phyloP scores from a whole-genome alignment of 208 protist genomes.

The Kentomonas sorsogonicus region DNA sequence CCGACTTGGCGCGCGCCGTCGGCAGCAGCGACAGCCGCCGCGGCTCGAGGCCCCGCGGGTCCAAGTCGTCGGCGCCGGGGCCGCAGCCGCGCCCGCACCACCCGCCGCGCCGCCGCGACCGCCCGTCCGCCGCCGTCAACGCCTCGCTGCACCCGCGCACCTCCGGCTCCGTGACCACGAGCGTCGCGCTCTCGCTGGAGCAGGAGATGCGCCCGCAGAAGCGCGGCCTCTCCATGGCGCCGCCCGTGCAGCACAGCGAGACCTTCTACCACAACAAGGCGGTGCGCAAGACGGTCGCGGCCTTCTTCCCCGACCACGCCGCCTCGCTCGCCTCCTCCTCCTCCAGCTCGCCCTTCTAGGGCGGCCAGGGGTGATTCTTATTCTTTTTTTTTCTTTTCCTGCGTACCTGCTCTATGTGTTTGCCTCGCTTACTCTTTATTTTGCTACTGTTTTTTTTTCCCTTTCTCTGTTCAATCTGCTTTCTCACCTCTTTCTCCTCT shows the following conservation, averaged over 20 bases:
- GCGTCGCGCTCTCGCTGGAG: slow-evolving; percentile 7
- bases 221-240: neutral
- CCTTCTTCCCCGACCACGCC: slow-evolving; percentile 25
- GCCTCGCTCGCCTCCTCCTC: neutral
- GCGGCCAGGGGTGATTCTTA: slow-evolving; percentile 8
- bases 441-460: no score
- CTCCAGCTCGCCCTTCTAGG: neutral
- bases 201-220: neutral
- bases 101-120: no score
- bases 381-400: slow-evolving; percentile 8
- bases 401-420: neutral
- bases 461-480: no score
- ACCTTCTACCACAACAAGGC: slow-evolving; percentile 22
- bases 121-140: neutral
- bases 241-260: neutral
- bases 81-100: no score
- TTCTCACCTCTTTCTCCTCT: no score
- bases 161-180: slow-evolving; percentile 4
- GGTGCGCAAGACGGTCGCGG: slow-evolving; percentile 26
- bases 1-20: neutral
- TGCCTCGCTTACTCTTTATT: neutral
- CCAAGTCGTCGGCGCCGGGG: neutral
- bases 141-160: slow-evolving; percentile 10
- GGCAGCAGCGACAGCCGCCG: neutral
- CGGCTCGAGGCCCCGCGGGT: neutral